Conservation (phyloP, 2,329 filamentous ascomycete genomes). For the Fusarium virguliforme region DNA sequence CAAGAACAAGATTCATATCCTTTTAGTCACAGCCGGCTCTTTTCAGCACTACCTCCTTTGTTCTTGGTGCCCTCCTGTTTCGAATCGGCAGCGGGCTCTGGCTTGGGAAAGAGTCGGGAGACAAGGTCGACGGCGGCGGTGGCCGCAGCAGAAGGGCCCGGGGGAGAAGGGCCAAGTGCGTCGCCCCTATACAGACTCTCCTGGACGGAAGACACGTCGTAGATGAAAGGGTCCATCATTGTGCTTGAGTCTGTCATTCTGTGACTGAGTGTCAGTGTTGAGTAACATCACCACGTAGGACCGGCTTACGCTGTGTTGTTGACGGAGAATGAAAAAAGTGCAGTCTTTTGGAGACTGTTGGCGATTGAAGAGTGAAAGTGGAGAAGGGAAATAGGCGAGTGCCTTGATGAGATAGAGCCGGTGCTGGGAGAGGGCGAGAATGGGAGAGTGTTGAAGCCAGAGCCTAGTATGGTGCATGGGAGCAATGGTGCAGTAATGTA, state of each 20-base stretch:
- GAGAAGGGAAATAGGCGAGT: background rate
- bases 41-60: background rate
- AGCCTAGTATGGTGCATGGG: background rate
- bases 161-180: background rate
- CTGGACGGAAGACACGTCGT: constrained; percentile 25
- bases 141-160: background rate
- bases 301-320: background rate
- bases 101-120: background rate
- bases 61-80: background rate
- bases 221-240: constrained; percentile 21
- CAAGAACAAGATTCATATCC: background rate
- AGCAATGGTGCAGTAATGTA: background rate
- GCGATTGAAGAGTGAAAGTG: background rate
- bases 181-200: constrained; percentile 18
- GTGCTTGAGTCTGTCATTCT: background rate
- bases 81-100: background rate
- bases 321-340: background rate
- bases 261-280: background rate
- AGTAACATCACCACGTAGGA: background rate
- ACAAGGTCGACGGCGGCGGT: background rate
- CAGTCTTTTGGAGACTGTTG: background rate
- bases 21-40: background rate
- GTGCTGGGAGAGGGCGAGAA: background rate
- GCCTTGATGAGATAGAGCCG: background rate
- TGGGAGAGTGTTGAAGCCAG: background rate